phyloP scores from a whole-genome alignment of 2,329 filamentous ascomycete species.

The Aureobasidium leucospermi region DNA sequence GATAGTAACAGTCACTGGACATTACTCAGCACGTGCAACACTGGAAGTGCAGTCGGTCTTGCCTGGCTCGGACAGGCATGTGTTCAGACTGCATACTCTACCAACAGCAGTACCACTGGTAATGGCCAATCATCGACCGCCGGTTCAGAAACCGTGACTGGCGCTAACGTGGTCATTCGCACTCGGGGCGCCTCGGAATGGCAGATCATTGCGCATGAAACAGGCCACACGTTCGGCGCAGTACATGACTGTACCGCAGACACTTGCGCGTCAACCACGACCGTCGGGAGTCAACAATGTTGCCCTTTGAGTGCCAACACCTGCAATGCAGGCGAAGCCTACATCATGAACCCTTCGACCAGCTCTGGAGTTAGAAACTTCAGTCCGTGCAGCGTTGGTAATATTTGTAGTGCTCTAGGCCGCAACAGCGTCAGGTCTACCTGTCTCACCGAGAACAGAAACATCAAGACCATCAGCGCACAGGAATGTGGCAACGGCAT shows the following conservation, averaged over 20 bases:
- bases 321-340: constrained; percentile 72
- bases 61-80: constrained; percentile 92
- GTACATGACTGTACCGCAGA: constrained; percentile 78
- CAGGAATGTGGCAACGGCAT: constrained; percentile 95
- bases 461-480: constrained; percentile 72
- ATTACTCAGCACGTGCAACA: constrained; percentile 72
- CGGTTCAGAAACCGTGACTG: constrained; percentile 65
- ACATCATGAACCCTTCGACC: constrained; percentile 95
- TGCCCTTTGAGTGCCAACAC: constrained; percentile 63
- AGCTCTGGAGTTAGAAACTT: constrained; percentile 65
- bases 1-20: constrained; percentile 94
- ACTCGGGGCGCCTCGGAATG: constrained; percentile 66
- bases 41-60: constrained; percentile 76
- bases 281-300: constrained; percentile 59
- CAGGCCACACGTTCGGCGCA: constrained; percentile 89
- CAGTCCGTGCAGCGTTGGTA: constrained; percentile 83
- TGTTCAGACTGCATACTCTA: constrained; percentile 46
- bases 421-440: constrained; percentile 65
- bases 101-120: constrained; percentile 33
- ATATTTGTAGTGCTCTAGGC: constrained; percentile 81
- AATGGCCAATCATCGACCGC: constrained; percentile 29
- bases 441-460: constrained; percentile 80
- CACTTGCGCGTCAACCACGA: constrained; percentile 59
- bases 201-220: constrained; percentile 94
- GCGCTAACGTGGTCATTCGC: constrained; percentile 81